Percentiles rank a stretch among this genome's conserved stretches.
Conservation (phyloP, 75 land plant genomes). For the Cupressus sempervirens region DNA sequence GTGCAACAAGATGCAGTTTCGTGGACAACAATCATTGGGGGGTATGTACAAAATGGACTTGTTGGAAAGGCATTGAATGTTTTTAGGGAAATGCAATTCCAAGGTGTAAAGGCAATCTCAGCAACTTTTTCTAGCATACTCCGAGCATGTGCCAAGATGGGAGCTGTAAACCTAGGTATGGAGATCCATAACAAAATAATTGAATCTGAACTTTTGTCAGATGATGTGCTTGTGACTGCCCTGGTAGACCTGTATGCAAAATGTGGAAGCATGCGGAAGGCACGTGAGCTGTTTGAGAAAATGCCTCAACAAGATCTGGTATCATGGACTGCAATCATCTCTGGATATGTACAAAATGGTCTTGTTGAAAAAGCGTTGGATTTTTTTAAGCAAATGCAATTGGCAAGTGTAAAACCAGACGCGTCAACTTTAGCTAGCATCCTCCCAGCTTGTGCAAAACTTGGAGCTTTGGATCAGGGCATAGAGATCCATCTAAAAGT, state of each 20-base stretch:
- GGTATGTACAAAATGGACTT: not conserved
- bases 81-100: not conserved
- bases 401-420: no score
- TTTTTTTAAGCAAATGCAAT: no score
- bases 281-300: not conserved
- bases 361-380: no score
- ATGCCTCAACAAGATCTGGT: not conserved
- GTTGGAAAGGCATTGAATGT: not conserved
- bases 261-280: not conserved
- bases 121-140: constrained; percentile 11
- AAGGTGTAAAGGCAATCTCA: constrained; percentile 1
- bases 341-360: not conserved
- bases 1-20: not conserved
- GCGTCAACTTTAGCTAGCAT: no score
- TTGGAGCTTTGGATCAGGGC: no score
- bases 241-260: not conserved
- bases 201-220: not conserved
- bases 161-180: not conserved
- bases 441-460: no score
- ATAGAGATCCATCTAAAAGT: no score
- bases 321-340: not conserved
- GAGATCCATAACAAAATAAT: not conserved
- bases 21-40: constrained; percentile 4
- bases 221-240: not conserved
- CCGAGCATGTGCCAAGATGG: not conserved